phyloP scores from a whole-genome alignment of 345 rosid species.

The Hirschfeldia incana region DNA sequence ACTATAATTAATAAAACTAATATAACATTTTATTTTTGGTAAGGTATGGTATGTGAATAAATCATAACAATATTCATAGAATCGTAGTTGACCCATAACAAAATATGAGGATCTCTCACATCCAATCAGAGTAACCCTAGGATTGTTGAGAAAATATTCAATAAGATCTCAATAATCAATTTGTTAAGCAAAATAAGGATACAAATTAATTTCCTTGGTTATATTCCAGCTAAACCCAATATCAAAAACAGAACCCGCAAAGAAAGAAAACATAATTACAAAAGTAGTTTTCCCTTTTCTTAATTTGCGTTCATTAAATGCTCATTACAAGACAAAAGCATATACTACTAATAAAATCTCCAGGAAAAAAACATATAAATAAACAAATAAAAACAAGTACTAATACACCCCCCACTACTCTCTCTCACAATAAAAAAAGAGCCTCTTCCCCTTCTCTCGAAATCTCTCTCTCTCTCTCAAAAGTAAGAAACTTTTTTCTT shows the following conservation, averaged over 20 bases:
- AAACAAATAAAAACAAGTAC: not conserved
- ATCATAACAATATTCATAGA: not conserved
- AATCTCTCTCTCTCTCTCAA: not conserved
- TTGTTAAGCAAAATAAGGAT: not conserved
- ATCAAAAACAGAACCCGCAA: not conserved
- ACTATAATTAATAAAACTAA: too few species aligned
- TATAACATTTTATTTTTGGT: too few species aligned
- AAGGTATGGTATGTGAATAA: not conserved
- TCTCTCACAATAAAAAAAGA: not conserved
- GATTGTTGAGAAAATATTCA: not conserved
- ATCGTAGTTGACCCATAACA: not conserved
- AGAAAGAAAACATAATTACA: not conserved
- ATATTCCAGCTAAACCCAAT: not conserved
- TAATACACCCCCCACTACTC: slow-evolving; percentile 21
- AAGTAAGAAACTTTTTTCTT: not conserved
- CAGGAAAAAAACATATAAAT: not conserved
- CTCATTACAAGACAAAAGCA: slow-evolving; percentile 37
- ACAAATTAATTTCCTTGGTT: not conserved
- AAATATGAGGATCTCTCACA: not conserved
- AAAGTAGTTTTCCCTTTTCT: not conserved
- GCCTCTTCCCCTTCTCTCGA: slow-evolving; percentile 40
- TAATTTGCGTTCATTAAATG: not conserved
- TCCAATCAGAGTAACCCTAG: not conserved
- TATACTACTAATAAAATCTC: slow-evolving; percentile 23
- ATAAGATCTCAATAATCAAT: not conserved